phyloP scores from a whole-genome alignment of 2,329 filamentous ascomycete species.

The Bertia moriformis region DNA sequence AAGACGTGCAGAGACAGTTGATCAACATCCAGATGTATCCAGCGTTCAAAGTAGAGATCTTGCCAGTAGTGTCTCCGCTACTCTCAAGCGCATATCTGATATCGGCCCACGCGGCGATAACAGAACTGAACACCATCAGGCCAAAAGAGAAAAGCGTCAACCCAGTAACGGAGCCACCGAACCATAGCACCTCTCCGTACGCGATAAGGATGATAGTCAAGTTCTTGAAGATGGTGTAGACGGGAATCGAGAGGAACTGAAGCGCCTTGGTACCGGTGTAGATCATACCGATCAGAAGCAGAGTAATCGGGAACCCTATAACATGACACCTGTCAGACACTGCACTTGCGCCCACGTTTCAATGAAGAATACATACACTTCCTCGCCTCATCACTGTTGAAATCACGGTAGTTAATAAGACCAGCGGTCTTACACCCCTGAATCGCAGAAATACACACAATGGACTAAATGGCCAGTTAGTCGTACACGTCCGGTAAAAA shows the following conservation, averaged over 20 bases:
- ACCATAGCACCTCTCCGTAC: slow-evolving; percentile 96
- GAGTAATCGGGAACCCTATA: slow-evolving; percentile 88
- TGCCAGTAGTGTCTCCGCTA: slow-evolving; percentile 36
- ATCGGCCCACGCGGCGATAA: slow-evolving; percentile 94
- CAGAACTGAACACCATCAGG: slow-evolving; percentile 86
- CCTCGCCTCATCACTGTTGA: slow-evolving; percentile 51
- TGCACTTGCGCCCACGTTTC: too few relatives aligned
- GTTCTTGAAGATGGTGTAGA: slow-evolving; percentile 99
- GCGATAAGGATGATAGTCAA: slow-evolving; percentile 97
- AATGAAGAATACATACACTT: slow-evolving; percentile 45
- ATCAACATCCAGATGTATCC: slow-evolving; percentile 97
- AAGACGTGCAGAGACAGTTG: slow-evolving; percentile 88
- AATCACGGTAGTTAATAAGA: slow-evolving; percentile 52
- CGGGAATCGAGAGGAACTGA: slow-evolving; percentile 89
- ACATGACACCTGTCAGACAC: too few relatives aligned
- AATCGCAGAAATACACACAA: slow-evolving; percentile 53
- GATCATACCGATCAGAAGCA: slow-evolving; percentile 96
- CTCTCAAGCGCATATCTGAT: slow-evolving; percentile 70
- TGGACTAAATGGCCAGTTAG: slow-evolving; percentile 27
- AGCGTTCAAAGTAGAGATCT: slow-evolving; percentile 79
- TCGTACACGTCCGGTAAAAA: neutral
- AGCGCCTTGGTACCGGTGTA: slow-evolving; percentile 94
- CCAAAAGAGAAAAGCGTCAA: slow-evolving; percentile 87
- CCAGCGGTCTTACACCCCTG: slow-evolving; percentile 45
- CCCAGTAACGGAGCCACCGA: slow-evolving; percentile 78